Percentiles rank a stretch among this genome's conserved stretches.
Conservation (phyloP, 352 stramenopile genomes). For the Globisporangium ultimum region DNA sequence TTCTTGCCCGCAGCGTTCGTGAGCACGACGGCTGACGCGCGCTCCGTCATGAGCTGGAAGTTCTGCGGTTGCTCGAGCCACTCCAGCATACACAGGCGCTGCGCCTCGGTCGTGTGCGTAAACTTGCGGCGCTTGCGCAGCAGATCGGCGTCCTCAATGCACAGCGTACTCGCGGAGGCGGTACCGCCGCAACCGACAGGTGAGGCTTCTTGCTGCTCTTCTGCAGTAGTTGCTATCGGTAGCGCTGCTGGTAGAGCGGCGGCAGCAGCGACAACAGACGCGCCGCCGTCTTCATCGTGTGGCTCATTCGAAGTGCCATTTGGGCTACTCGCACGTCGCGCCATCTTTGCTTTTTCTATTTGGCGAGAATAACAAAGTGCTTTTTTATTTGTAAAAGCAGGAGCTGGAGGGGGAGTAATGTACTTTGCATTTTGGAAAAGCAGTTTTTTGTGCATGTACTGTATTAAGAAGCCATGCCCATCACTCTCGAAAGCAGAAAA, state of each 20-base stretch:
- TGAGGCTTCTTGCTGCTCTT: background rate
- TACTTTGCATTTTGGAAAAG: too few species aligned
- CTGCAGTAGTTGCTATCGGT: background rate
- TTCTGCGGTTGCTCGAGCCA: conserved; percentile 49
- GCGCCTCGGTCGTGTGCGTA: conserved; percentile 41
- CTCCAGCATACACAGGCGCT: conserved; percentile 45
- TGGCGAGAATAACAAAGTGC: conserved; percentile 6
- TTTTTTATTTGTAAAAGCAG: conserved; percentile 8
- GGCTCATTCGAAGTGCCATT: background rate
- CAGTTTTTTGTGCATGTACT: too few species aligned
- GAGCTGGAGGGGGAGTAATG: too few species aligned
- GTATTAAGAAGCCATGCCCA: too few species aligned
- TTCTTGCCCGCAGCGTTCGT: conserved; percentile 18
- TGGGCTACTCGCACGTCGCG: too few species aligned
- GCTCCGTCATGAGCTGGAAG: conserved; percentile 38
- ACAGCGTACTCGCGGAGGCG: conserved; percentile 1
- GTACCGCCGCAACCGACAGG: background rate
- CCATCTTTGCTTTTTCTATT: background rate
- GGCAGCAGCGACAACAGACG: background rate
- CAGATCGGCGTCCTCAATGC: conserved; percentile 12
- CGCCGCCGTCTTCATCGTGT: background rate
- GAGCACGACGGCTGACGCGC: conserved; percentile 3
- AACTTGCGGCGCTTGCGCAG: conserved; percentile 38
- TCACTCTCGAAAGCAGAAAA: too few species aligned
- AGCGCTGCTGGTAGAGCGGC: too few species aligned